These are phyloP conservation scores for Kondoa malvinella DNA, from an alignment of 768 basidiomycete genomes.

Conservation along the genomic window DNA sequence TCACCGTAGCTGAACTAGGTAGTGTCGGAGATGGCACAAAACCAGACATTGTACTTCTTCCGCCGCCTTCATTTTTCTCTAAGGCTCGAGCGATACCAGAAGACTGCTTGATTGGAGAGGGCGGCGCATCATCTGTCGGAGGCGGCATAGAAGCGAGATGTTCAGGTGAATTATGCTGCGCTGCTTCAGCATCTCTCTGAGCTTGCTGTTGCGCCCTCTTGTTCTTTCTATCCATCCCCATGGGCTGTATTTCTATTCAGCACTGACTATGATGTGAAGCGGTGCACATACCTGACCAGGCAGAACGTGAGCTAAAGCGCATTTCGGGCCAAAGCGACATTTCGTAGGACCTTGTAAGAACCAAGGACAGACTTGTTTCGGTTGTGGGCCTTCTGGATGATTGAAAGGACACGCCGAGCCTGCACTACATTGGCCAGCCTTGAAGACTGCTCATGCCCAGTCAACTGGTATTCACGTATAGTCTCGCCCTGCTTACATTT, in stretches of 20 bases:
- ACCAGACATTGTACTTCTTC: not conserved
- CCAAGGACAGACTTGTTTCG: slow-evolving; percentile 7
- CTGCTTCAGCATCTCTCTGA: slow-evolving; percentile 4
- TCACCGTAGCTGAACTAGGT: not conserved
- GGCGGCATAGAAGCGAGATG: not conserved
- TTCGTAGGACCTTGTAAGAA: slow-evolving; percentile 4
- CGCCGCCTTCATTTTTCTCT: slow-evolving; percentile 3
- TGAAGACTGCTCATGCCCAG: not conserved
- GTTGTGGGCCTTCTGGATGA: not conserved
- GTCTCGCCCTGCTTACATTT: not conserved
- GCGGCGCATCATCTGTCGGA: not conserved
- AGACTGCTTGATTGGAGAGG: not conserved
- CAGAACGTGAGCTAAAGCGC: slow-evolving; percentile 1
- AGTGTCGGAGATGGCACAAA: not conserved
- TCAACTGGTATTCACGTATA: not conserved
- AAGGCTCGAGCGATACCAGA: slow-evolving; percentile 2
- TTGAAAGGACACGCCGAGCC: not conserved
- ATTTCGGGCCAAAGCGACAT: not conserved
- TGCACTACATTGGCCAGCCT: not conserved
- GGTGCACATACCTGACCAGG: slow-evolving; percentile 1
- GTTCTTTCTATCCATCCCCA: slow-evolving; percentile 9
- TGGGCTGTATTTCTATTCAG: not conserved
- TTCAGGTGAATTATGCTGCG: not conserved
- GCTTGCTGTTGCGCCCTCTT: slow-evolving; percentile 7
- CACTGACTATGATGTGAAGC: not conserved